Conservation (phyloP, 2,329 filamentous ascomycete species). For the Nannizziopsis arthrosporioides region DNA sequence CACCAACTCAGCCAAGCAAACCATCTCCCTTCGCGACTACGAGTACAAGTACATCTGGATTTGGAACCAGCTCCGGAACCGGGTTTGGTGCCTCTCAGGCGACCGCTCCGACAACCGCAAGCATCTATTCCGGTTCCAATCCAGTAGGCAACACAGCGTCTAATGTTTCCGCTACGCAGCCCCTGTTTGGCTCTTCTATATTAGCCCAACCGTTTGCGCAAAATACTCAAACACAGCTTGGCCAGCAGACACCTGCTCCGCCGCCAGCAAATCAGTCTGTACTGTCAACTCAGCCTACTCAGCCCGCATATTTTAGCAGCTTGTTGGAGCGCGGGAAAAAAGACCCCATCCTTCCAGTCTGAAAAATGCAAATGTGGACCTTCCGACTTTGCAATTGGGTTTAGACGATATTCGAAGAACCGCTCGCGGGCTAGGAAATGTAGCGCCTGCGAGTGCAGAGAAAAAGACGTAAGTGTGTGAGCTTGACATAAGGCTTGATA, state of each 20-base stretch:
- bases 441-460: constrained; percentile 33
- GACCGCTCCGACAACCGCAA: constrained; percentile 16
- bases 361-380: constrained; percentile 52
- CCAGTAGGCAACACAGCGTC: not conserved
- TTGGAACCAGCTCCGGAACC: constrained; percentile 18
- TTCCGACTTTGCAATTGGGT: constrained; percentile 82
- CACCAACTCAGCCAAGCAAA: constrained; percentile 8
- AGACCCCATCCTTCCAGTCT: constrained; percentile 49
- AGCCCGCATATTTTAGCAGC: constrained; percentile 54
- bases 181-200: constrained; percentile 18
- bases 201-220: constrained; percentile 21
- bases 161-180: constrained; percentile 15
- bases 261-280: constrained; percentile 16
- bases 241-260: constrained; percentile 18
- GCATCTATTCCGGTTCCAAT: constrained; percentile 6
- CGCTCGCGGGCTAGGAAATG: constrained; percentile 64
- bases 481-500: not conserved
- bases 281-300: constrained; percentile 21
- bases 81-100: constrained; percentile 21
- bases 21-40: constrained; percentile 12
- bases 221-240: constrained; percentile 12
- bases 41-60: constrained; percentile 12
- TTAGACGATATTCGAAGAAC: constrained; percentile 70
- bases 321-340: constrained; percentile 53
- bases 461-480: constrained; percentile 42